Evolutionary conservation across 73 alveolate species (phyloP), one percentile per base, ranked within the genome.

Genomic region (Durusdinium trenchii): DNA sequence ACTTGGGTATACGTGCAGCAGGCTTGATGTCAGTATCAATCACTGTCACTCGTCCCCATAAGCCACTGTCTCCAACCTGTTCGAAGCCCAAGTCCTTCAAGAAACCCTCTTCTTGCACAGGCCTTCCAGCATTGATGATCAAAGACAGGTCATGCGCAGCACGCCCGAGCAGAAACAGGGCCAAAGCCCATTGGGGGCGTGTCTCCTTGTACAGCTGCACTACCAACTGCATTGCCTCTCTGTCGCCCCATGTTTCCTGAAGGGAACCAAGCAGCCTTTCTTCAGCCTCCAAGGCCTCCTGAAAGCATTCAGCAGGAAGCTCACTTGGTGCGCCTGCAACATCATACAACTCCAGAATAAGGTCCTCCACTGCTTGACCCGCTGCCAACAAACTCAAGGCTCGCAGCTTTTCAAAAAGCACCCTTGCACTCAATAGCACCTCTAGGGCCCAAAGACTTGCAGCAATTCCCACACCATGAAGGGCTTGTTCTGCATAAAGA

Each of bases 1-100:
- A 90, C 73, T 90, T 52, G 38, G 96, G 96, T n/a, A 90, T 35
- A 1, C 96, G 86, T 43, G 62, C 75, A 2, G 96, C 96, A 1
- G 96, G 96, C 42, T 90, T 90, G 86, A 90, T 90, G 52, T 90
- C 96, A 9, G 96, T 90, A 57, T 90, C 96, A 35, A 90, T 90
- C 32, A 90, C 73, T 26, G 96, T 64, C 86, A 90, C 40, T 23
- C 96, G 96, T 51, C 86, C 96, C 87, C 82, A 42, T 50, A 90
- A 38, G 47, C 51, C 57, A 7, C 52, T n/a, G 23, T 86, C 95
- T 26, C 69, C 95, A 20, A 40, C 82, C 67, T 40, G 54, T 36
- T 0, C 71, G 35, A 64, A 90, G 20, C 96, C 86, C 12, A 90
- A 73, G 42, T 42, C 35, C 43, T 3, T 73, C 67, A 43, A 48